A percentile compares a stretch with the other conserved stretches of the same genome.
Evolutionary conservation across 2,329 filamentous ascomycete species (phyloP).

Genomic region (Fusarium dimerum): DNA sequence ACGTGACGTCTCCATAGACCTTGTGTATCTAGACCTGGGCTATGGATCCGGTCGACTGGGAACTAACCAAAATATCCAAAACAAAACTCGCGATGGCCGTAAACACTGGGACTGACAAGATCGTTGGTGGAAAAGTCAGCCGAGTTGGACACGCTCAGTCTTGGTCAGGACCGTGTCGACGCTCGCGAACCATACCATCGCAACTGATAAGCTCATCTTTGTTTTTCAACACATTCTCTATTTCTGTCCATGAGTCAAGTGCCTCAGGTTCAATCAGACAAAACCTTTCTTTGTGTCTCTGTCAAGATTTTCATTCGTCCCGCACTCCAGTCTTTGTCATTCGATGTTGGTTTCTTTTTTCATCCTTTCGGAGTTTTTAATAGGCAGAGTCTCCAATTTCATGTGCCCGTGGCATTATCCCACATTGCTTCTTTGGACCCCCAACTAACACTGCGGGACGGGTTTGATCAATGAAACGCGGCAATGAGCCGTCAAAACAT

Average conservation of each 20-base stretch:
- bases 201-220: conserved; percentile 4
- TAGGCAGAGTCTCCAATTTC: not conserved
- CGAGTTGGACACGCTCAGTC: conserved; percentile 3
- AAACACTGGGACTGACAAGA: conserved; percentile 13
- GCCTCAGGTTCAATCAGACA: not conserved
- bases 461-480: conserved; percentile 3
- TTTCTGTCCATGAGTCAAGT: conserved; percentile 7
- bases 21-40: conserved; percentile 21
- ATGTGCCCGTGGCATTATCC: conserved; percentile 12
- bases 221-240: not conserved
- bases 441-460: conserved; percentile 2
- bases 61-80: conserved; percentile 4
- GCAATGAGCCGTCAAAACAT: conserved; percentile 9
- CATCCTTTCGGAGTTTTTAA: not conserved
- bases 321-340: not conserved
- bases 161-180: conserved; percentile 5
- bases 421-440: conserved; percentile 13
- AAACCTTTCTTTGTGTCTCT: conserved; percentile 12
- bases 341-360: not conserved
- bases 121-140: conserved; percentile 7
- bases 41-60: conserved; percentile 22
- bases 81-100: conserved; percentile 7
- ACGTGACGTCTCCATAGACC: conserved; percentile 11
- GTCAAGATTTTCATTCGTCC: not conserved
- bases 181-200: conserved; percentile 16